A percentile compares a stretch with the other conserved stretches of the same genome.
phyloP scores from a whole-genome alignment of 163 green algal species.

The Scenedesmus sp. region DNA sequence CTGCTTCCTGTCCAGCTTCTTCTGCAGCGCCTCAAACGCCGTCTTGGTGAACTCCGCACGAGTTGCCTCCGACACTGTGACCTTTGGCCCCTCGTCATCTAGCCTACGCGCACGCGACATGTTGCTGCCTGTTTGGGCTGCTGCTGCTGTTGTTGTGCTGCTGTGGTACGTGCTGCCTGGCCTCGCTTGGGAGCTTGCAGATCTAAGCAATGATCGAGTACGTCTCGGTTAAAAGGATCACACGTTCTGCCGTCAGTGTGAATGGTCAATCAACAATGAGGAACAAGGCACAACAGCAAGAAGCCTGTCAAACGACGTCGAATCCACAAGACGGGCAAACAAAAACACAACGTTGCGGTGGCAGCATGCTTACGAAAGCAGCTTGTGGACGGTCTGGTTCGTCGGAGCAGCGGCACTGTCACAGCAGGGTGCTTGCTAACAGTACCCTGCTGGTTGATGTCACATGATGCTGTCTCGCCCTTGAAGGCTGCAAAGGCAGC shows the following conservation, averaged over 20 bases:
- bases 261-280: not conserved
- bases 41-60: constrained; percentile 38
- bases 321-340: not conserved
- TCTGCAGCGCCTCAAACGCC: constrained; percentile 25
- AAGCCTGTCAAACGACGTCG: not conserved
- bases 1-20: constrained; percentile 48
- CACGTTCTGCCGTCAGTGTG: not conserved
- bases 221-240: not conserved
- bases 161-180: not conserved
- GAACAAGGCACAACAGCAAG: not conserved
- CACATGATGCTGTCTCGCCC: not conserved
- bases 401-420: not conserved
- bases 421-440: not conserved
- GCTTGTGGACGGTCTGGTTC: too few species aligned
- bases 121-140: not conserved
- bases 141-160: not conserved
- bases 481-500: not conserved
- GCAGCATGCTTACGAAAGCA: too few species aligned
- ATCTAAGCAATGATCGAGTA: not conserved
- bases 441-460: not conserved
- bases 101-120: constrained; percentile 14
- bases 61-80: constrained; percentile 32
- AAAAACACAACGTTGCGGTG: not conserved
- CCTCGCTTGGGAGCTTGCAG: not conserved
- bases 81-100: constrained; percentile 24